A percentile compares a stretch with the other conserved stretches of the same genome.
Evolutionary conservation across 306 rosid genomes (phyloP).

Genomic region (Dryas octopetala): DNA sequence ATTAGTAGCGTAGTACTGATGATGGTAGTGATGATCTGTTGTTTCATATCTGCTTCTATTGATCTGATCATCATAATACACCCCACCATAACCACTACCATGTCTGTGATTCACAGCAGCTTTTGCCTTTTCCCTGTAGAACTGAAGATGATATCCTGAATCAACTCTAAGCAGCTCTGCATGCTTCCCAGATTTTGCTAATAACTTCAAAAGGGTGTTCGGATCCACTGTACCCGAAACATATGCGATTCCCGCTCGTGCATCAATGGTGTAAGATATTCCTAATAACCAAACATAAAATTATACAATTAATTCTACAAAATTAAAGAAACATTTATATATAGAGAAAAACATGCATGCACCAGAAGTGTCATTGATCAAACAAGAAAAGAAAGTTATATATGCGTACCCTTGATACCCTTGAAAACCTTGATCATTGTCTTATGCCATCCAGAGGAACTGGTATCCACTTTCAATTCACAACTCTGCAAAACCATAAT

Average conservation of each 20-base stretch:
- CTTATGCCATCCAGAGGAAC: slow-evolving; percentile 17
- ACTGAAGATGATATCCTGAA: slow-evolving; percentile 1
- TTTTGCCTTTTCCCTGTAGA: background rate
- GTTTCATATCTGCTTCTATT: no score
- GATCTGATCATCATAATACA: no score
- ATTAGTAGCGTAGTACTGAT: background rate
- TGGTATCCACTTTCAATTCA: slow-evolving; percentile 12
- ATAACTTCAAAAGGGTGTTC: background rate
- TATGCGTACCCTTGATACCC: background rate
- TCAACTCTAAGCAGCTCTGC: slow-evolving; percentile 12
- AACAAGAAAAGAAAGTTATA: no score
- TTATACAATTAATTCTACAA: background rate
- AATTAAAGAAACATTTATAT: background rate
- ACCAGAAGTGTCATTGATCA: background rate
- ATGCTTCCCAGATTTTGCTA: slow-evolving; percentile 30
- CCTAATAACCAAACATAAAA: background rate
- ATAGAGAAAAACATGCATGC: background rate
- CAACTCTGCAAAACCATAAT: background rate
- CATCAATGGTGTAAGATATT: slow-evolving; percentile 20
- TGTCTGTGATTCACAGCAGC: background rate
- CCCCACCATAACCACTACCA: no score
- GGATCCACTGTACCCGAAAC: slow-evolving; percentile 15
- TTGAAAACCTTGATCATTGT: slow-evolving; percentile 14
- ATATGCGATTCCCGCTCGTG: slow-evolving; percentile 15
- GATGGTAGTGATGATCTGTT: background rate